phyloP scores from a whole-genome alignment of 371 early-diverging fungal genomes.

The Saksenaea vasiformis region DNA sequence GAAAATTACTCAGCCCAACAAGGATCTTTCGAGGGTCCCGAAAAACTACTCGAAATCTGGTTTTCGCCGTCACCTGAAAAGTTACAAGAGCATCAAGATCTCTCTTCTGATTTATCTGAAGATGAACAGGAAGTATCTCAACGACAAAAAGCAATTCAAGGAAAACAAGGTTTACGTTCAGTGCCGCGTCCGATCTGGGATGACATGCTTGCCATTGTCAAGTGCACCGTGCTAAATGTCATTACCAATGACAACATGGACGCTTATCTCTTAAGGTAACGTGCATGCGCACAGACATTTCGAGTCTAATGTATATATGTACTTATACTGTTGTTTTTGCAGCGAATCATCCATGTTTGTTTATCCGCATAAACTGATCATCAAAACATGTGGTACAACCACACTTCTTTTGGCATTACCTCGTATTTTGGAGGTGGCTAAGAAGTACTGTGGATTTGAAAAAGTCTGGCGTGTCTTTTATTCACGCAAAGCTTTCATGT shows the following conservation, averaged over 20 bases:
- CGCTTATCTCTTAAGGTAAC: conserved; percentile 86
- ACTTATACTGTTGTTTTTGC: too few relatives aligned
- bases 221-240: conserved; percentile 87
- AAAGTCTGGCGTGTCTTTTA: conserved; percentile 89
- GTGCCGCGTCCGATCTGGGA: conserved; percentile 83
- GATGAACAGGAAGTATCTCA: conserved; percentile 19
- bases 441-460: conserved; percentile 65
- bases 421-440: conserved; percentile 83
- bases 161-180: conserved; percentile 67
- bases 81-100: conserved; percentile 40
- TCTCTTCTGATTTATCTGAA: conserved; percentile 26
- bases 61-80: conserved; percentile 41
- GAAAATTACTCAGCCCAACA: conserved; percentile 50
- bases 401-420: conserved; percentile 87
- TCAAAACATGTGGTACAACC: conserved; percentile 98
- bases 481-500: conserved; percentile 95
- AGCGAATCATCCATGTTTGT: conserved; percentile 97
- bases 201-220: conserved; percentile 88
- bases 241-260: conserved; percentile 79
- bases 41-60: conserved; percentile 92
- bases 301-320: neutral
- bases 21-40: conserved; percentile 88
- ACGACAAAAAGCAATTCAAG: conserved; percentile 1
- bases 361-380: conserved; percentile 89
- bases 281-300: neutral